Evolutionary conservation across 345 rosid genomes (phyloP).

Genomic region (Salix purpurea): DNA sequence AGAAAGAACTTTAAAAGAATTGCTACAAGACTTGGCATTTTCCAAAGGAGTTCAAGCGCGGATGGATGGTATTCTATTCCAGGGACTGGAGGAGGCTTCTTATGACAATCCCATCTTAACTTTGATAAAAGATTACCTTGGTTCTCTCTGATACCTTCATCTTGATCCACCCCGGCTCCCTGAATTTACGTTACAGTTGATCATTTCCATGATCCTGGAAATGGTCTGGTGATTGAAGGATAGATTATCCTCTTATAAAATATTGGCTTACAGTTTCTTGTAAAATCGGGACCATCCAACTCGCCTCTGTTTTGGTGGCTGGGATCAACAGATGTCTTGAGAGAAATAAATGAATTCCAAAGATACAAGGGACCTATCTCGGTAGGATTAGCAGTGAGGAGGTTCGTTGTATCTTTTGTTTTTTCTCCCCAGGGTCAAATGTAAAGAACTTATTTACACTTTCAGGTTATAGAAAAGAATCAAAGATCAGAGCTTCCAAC

Average conservation of each 20-base stretch:
- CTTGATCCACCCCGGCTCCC: too few species aligned
- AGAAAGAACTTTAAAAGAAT: slow-evolving; percentile 53
- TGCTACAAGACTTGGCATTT: slow-evolving; percentile 52
- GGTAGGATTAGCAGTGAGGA: not conserved
- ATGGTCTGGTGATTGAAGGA: not conserved
- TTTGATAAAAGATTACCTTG: slow-evolving; percentile 65
- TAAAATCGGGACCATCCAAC: too few species aligned
- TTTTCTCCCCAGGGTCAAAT: not conserved
- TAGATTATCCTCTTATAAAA: too few species aligned
- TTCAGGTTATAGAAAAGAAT: not conserved
- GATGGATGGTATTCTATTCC: slow-evolving; percentile 83
- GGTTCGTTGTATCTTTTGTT: not conserved
- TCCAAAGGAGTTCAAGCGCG: slow-evolving; percentile 77
- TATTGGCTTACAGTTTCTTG: too few species aligned
- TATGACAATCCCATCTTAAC: slow-evolving; percentile 46
- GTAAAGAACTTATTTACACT: not conserved
- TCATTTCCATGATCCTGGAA: not conserved
- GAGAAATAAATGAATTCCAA: too few species aligned
- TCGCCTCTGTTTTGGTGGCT: too few species aligned
- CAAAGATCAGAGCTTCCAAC: too few species aligned
- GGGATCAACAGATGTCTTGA: too few species aligned
- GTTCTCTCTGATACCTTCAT: slow-evolving; percentile 47
- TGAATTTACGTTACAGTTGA: not conserved
- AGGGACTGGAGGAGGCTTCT: slow-evolving; percentile 56
- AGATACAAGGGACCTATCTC: not conserved